Evolutionary conservation across 164 flowering plant species (phyloP).

Genomic region (Saururus chinensis): DNA sequence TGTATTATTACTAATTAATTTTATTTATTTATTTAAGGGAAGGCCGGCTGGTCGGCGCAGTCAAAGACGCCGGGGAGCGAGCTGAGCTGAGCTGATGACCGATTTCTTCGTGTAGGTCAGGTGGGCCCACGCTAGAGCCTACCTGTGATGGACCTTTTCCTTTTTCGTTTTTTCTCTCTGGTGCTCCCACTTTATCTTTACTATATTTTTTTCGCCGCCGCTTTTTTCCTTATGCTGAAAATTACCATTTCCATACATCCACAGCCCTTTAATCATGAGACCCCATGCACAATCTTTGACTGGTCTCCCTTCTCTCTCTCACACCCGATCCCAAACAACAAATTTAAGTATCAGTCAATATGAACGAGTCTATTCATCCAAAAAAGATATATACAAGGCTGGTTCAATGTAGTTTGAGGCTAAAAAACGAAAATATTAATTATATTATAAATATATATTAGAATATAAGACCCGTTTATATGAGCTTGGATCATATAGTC

Average conservation of each 20-base stretch:
- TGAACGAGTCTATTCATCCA: no score
- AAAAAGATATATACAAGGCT: no score
- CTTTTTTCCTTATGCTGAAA: not conserved
- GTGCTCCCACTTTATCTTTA: not conserved
- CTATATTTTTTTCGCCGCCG: not conserved
- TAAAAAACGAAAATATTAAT: no score
- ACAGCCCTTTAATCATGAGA: conserved; percentile 1
- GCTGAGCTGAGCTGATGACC: not conserved
- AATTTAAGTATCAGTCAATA: not conserved
- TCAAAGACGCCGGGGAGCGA: not conserved
- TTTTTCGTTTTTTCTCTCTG: not conserved
- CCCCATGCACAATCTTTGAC: conserved; percentile 2
- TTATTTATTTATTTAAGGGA: no score
- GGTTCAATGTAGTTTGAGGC: no score
- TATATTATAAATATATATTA: no score
- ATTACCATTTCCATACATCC: conserved; percentile 1
- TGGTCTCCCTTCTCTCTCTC: not conserved
- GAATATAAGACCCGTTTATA: no score
- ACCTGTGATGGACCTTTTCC: not conserved
- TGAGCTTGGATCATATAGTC: no score
- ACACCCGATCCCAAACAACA: no score
- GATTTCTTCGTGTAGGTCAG: not conserved
- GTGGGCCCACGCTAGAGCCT: not conserved
- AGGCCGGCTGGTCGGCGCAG: not conserved
- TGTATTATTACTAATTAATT: no score